These are phyloP conservation scores for Hypomontagnella monticulosa DNA, from an alignment of 495 filamentous ascomycete species.

Conservation along the genomic window DNA sequence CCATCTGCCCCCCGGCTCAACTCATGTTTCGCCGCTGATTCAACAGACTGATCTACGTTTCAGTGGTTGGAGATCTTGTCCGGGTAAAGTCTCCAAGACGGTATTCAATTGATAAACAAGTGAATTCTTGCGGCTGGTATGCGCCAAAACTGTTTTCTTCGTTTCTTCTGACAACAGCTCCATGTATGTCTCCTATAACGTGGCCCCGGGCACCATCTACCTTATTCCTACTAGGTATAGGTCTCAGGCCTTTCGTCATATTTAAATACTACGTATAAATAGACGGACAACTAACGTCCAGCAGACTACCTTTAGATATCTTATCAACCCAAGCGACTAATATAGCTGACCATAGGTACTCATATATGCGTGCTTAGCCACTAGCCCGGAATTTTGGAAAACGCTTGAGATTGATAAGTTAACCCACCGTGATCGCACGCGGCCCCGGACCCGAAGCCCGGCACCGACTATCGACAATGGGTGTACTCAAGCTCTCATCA, in stretches of 20 bases:
- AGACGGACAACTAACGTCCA: too few relatives aligned
- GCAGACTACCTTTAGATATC: too few relatives aligned
- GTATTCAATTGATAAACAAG: conserved; percentile 13
- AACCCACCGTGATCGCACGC: not conserved
- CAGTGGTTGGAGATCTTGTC: conserved; percentile 1
- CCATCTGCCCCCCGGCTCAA: conserved; percentile 3
- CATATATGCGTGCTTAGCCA: too few relatives aligned
- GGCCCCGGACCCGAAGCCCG: conserved; percentile 4
- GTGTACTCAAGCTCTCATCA: conserved; percentile 45
- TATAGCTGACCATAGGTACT: too few relatives aligned
- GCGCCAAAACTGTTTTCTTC: not conserved
- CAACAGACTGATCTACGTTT: conserved; percentile 22
- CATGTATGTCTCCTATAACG: not conserved
- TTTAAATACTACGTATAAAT: too few relatives aligned
- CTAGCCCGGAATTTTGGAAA: too few relatives aligned
- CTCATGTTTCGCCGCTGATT: conserved; percentile 31
- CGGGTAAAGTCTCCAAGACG: conserved; percentile 3
- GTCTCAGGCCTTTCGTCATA: too few relatives aligned
- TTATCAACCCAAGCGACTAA: too few relatives aligned
- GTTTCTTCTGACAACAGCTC: not conserved
- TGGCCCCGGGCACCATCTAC: not conserved
- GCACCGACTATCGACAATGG: conserved; percentile 34
- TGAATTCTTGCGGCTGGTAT: not conserved
- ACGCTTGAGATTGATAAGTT: too few relatives aligned
- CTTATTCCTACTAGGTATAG: too few relatives aligned